Base-by-base conservation (phyloP, 2,329 filamentous ascomycete species). In the Microascus cirrosus region DNA sequence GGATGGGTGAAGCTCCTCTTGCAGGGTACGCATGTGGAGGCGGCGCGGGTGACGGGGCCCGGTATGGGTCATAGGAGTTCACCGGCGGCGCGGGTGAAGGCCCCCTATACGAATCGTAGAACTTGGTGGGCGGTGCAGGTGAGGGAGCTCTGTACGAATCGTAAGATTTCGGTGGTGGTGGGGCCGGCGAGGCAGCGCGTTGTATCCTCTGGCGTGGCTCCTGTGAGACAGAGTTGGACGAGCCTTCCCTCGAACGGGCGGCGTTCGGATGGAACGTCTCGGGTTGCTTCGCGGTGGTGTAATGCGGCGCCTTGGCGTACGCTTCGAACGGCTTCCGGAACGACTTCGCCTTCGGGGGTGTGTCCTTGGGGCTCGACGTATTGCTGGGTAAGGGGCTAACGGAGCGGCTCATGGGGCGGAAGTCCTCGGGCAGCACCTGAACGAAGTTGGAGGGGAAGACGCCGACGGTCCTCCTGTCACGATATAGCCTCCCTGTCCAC, bases 401-500 rank as follows among this genome's bases (percentile, higher is more conserved):
- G 34, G 81, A 78, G 67, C 85, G 76, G 51, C 77, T 77, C 65
- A 85, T 83, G 60, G 94, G 94, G 59, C 89, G 85, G 69, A 95
- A 97, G 69, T 85, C 83, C 60, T 94, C 84, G 58, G 89, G 87
- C 35, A 99, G 80, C 6, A 99, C 81, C 69, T 95, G 84, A 68
- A 99, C 94, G 68, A 99, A 99, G 74, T 99, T 99, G 66, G 92
- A 96, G 0, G 94, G 94, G 67, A 99, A 99, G 22, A 94, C 78
- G 57, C 94, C 94, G 66, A 96, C 86, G 66, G 93, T 91, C 67
- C 92, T 85, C 70, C 89, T 87, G 73, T 99, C 94, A 65, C 94
- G 84, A 68, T 86, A 89, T 68, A 99, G 74, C 62, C 93, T 84
- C 54, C 94, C 94, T 74, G 92, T 96, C 94, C 94, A 99, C 94